These are phyloP conservation scores for Auriculariales sp. DNA, from an alignment of 768 basidiomycete species.

Conservation along the genomic window DNA sequence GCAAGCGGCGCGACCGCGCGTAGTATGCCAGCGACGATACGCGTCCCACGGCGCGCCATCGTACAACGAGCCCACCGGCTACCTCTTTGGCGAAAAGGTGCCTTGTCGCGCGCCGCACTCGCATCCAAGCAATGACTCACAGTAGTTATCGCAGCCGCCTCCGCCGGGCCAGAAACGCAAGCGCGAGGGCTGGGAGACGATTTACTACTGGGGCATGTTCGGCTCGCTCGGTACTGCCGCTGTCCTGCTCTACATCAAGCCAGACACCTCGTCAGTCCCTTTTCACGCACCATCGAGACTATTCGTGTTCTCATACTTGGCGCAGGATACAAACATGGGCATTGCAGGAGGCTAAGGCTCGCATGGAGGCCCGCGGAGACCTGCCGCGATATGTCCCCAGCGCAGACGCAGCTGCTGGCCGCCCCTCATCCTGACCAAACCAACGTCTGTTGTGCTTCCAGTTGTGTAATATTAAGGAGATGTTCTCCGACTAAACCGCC, in stretches of 20 bases:
- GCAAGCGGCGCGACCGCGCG: not conserved
- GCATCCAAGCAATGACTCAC: not conserved
- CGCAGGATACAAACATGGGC: conserved; percentile 86
- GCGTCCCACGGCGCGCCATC: conserved; percentile 43
- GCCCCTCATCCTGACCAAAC: not conserved
- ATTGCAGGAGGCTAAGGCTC: conserved; percentile 69
- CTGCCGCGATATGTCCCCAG: conserved; percentile 68
- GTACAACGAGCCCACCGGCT: conserved; percentile 81
- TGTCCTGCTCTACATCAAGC: conserved; percentile 79
- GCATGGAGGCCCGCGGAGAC: conserved; percentile 91
- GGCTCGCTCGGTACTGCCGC: conserved; percentile 66
- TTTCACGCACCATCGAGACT: not conserved
- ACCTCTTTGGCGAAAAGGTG: conserved; percentile 84
- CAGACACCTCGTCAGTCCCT: conserved; percentile 68
- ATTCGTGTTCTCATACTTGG: not conserved
- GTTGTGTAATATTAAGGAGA: too few species aligned
- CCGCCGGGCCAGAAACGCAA: conserved; percentile 72
- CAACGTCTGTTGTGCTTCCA: too few species aligned
- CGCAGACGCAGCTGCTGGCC: conserved; percentile 2
- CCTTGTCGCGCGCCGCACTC: conserved; percentile 11
- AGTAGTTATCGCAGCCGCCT: conserved; percentile 36
- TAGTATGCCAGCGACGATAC: conserved; percentile 1
- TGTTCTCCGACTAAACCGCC: too few species aligned
- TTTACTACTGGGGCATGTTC: conserved; percentile 88
- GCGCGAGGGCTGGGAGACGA: conserved; percentile 81